These are phyloP conservation scores for Parastagonospora avenae DNA, from an alignment of 2,329 filamentous ascomycete genomes.

Conservation along the genomic window DNA sequence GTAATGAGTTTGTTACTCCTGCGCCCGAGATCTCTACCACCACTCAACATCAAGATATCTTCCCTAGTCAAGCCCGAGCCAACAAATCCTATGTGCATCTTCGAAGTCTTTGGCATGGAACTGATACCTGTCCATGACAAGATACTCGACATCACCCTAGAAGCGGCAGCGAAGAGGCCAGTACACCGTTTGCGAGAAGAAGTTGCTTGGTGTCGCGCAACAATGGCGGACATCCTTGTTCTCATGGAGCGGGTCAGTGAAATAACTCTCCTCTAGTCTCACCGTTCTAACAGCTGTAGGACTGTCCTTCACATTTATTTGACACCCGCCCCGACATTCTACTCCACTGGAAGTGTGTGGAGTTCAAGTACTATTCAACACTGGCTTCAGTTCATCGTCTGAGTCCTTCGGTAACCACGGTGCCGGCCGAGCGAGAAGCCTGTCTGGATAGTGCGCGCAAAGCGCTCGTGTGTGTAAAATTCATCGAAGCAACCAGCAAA, in stretches of 20 bases:
- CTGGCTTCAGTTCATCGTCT: constrained; percentile 39
- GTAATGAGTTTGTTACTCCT: constrained; percentile 37
- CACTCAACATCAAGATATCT: constrained; percentile 28
- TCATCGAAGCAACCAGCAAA: constrained; percentile 29
- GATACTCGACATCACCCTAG: constrained; percentile 32
- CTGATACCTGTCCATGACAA: constrained; percentile 36
- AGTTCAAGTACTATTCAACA: constrained; percentile 42
- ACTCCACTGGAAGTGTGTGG: constrained; percentile 39
- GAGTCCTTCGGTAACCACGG: constrained; percentile 35
- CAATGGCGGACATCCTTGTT: constrained; percentile 28
- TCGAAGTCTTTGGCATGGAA: constrained; percentile 30
- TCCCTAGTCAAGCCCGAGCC: constrained; percentile 30
- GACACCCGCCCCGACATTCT: constrained; percentile 27
- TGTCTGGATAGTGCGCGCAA: constrained; percentile 39
- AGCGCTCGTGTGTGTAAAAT: constrained; percentile 35
- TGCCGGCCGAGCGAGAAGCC: constrained; percentile 34
- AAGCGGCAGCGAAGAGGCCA: constrained; percentile 14
- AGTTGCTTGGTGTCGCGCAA: constrained; percentile 23
- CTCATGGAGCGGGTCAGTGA: constrained; percentile 29
- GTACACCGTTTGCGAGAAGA: constrained; percentile 21
- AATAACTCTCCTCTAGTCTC: not conserved
- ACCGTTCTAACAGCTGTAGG: constrained; percentile 13
- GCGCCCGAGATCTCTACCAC: constrained; percentile 36
- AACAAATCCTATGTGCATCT: constrained; percentile 30
- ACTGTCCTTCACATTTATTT: constrained; percentile 21